Evolutionary conservation across 2,329 filamentous ascomycete genomes (phyloP), one percentile per base, ranked within the genome.

Genomic region (Epichloe gansuensis): DNA sequence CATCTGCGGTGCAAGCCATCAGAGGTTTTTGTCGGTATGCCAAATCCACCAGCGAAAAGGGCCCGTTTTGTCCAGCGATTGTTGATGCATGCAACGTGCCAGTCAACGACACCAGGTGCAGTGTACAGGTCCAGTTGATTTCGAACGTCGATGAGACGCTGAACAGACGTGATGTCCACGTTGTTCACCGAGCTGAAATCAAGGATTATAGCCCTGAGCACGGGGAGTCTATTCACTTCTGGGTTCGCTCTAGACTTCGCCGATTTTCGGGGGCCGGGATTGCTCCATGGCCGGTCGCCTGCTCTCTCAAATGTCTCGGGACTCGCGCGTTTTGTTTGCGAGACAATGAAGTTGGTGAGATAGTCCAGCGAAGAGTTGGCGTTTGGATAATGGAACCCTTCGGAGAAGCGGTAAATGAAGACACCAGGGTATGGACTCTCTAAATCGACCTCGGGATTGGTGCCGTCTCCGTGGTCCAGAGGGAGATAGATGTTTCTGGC

Each of bases 321-420:
- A 57, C 86, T 87, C 1, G 88, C 95, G 35, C 88, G 84, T 39
- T 85, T 82, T 2, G 90, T 95, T 54, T 83, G 71, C 43, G 74
- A 66, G 58, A 85, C 84, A 46, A 95, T 80, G 58, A 82, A 79
- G 2, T 76, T 69, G 2, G 81, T 79, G 49, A 95, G 74, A 61
- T 88, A 80, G 62, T 96, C 89, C 52, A 95, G 80, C 57, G 94
- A 89, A 64, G 88, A 84, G 61, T 88, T 88, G 21, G 89, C 89
- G 60, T 95, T 98, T 54, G 91, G 89, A 62, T 97, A 98, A 69
- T 93, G 95, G 75, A 95, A 95, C 43, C 90, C 88, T 70, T 97
- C 91, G 0, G 86, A 82, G 68, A 95, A 96, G 44, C 91, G 83
- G 72, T 95, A 97, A 63, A 97, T 95, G 69, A 97, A 95, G 58